Evolutionary conservation across 768 basidiomycete species (phyloP).

Genomic region (Boletus sp.): DNA sequence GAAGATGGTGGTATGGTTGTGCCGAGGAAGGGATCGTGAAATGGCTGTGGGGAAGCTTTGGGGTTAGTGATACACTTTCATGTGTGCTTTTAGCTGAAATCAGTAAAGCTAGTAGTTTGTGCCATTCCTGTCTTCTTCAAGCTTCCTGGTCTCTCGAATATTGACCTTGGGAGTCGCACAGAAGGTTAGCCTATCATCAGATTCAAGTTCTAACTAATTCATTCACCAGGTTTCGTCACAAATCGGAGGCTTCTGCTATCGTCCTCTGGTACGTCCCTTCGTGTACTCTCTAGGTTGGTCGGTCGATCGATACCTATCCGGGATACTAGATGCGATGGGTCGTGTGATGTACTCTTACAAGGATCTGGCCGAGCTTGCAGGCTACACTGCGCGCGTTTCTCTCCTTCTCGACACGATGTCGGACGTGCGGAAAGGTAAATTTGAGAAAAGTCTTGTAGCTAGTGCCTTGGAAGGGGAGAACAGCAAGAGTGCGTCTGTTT

Average conservation of each 20-base stretch:
- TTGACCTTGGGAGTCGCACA: constrained; percentile 84
- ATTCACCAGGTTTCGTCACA: constrained; percentile 82
- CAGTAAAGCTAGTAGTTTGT: constrained; percentile 71
- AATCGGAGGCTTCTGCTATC: constrained; percentile 87
- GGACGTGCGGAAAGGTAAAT: constrained; percentile 80
- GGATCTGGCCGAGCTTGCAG: constrained; percentile 92
- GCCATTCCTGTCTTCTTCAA: constrained; percentile 93
- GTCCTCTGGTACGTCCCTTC: constrained; percentile 59
- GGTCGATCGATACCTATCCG: neutral
- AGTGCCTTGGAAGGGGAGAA: constrained; percentile 73
- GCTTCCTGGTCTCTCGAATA: constrained; percentile 61
- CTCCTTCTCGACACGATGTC: constrained; percentile 88
- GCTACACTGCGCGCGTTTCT: constrained; percentile 91
- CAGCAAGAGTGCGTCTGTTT: constrained; percentile 56
- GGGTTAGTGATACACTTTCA: constrained; percentile 48
- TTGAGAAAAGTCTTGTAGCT: constrained; percentile 84
- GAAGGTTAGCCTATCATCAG: constrained; percentile 55
- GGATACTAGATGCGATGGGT: constrained; percentile 78
- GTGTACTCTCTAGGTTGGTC: constrained; percentile 1
- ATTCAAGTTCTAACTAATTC: neutral
- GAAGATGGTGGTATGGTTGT: constrained; percentile 87
- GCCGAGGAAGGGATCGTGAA: constrained; percentile 96
- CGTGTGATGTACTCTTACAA: constrained; percentile 98
- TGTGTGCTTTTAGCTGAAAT: constrained; percentile 7
- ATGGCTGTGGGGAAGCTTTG: constrained; percentile 95